Evolutionary conservation across 2,329 filamentous ascomycete genomes (phyloP).

Genomic region (Pseudogymnoascus sp.): DNA sequence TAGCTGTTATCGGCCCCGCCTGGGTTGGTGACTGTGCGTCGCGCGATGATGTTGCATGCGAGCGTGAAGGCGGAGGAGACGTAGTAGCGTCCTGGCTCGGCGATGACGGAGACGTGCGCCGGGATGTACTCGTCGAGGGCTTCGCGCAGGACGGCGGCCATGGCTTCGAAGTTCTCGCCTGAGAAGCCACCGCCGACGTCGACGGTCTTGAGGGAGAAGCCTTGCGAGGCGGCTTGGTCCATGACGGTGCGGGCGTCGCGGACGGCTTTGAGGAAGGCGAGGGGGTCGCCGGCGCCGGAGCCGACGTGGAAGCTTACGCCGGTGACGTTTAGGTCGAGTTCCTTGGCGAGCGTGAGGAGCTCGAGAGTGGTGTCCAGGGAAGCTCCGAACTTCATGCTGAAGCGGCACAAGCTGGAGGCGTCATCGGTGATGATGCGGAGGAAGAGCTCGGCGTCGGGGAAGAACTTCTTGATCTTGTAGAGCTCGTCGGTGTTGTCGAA

Average conservation of each 20-base stretch:
- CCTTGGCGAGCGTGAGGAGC: constrained; percentile 70
- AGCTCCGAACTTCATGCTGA: constrained; percentile 97
- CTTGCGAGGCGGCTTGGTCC: constrained; percentile 68
- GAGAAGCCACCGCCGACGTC: constrained; percentile 94
- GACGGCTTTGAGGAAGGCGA: constrained; percentile 83
- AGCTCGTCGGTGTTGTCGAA: constrained; percentile 98
- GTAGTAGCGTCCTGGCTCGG: constrained; percentile 94
- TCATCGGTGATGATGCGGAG: constrained; percentile 95
- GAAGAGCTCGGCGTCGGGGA: constrained; percentile 80
- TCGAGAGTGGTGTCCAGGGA: constrained; percentile 71
- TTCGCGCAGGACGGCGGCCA: constrained; percentile 70
- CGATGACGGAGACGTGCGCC: constrained; percentile 69
- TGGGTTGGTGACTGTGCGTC: constrained; percentile 75
- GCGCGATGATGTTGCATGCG: constrained; percentile 91
- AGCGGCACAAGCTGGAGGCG: constrained; percentile 82
- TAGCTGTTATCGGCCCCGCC: constrained; percentile 61
- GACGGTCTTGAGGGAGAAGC: constrained; percentile 75
- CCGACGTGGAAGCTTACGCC: constrained; percentile 98
- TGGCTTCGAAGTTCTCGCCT: constrained; percentile 82
- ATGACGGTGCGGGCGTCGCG: constrained; percentile 84
- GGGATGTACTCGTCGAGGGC: constrained; percentile 88
- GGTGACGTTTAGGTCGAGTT: constrained; percentile 80
- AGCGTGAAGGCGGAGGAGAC: constrained; percentile 89
- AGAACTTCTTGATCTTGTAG: constrained; percentile 93
- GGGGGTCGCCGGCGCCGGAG: constrained; percentile 89